Evolutionary conservation across 2,329 filamentous ascomycete genomes (phyloP).

Genomic region (Daldinia eschscholtzii): DNA sequence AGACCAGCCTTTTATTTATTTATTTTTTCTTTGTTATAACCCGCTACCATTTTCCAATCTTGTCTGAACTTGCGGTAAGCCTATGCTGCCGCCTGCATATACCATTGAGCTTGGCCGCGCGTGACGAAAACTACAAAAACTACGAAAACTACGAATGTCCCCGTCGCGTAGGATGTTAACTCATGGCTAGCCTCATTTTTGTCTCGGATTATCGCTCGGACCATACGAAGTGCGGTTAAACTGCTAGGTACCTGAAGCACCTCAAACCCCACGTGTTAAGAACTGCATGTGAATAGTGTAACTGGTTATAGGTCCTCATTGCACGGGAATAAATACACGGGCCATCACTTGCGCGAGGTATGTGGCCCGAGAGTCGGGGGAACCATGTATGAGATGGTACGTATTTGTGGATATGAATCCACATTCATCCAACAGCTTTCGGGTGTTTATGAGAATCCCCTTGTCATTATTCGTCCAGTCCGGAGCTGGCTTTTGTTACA

Average conservation of each 20-base stretch:
- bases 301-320: neutral
- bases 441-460: conserved; percentile 3
- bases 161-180: conserved; percentile 5
- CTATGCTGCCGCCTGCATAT: neutral
- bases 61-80: conserved; percentile 22
- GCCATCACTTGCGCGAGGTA: neutral
- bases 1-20: conserved; percentile 11
- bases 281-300: conserved; percentile 19
- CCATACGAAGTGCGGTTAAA: conserved; percentile 1
- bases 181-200: conserved; percentile 5
- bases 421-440: conserved; percentile 16
- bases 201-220: conserved; percentile 7
- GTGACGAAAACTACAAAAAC: neutral
- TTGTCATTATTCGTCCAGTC: neutral
- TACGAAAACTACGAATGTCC: neutral
- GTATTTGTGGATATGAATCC: conserved; percentile 7
- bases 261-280: conserved; percentile 19
- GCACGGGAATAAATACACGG: neutral
- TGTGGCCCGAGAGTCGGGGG: conserved; percentile 2
- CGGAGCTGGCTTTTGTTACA: conserved; percentile 4
- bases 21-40: neutral
- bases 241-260: neutral
- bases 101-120: conserved; percentile 9
- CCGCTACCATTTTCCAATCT: conserved; percentile 1
- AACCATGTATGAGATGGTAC: conserved; percentile 3